Base-by-base conservation (phyloP, 2,329 filamentous ascomycete species). In the Ceratocystis eucalypticola region DNA sequence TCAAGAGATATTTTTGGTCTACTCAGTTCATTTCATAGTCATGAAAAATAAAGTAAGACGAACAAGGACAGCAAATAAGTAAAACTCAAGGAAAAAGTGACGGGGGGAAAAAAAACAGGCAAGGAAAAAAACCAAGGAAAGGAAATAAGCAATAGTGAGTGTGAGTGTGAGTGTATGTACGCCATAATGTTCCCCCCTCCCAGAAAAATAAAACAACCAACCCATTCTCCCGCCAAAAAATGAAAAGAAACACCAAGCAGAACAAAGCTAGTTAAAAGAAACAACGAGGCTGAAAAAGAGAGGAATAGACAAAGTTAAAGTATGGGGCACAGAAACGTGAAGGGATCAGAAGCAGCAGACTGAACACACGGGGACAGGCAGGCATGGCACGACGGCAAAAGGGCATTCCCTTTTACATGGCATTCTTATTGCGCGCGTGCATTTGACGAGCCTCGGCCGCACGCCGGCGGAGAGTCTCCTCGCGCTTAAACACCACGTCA, bases 401-500 rank as follows among this genome's bases (percentile, higher is more conserved):
- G 33, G 44, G 41, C 33, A 17, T 15, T 41, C 37, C 20, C 61
- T 33, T 69, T 78, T 73, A 83, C 70, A 78, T 70, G 76, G 79
- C 82, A 73, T 82, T 85, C 78, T 84, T 85, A 69, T 81, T 82
- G 57, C 82, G 77, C 67, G 80, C 80, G 71, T 84, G 80, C 77
- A 68, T 68, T 41, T 65, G 66, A 69, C 81, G 74, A 55, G 79
- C 77, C 65, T 78, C 77, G 68, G 82, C 82, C 41, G 80, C 77
- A 67, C 81, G 78, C 66, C 80, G 80, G 64, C 81, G 80, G n/a
- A 84, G 72, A 66, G 81, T 76, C 71, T 84, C 84, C 71, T 87
- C 84, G 70, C 81, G 76, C 78, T 85, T 85, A 69, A 88, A 77
- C 69, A 88, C 81, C 70, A 86, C 75, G 69, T 88, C 85, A 71